A percentile compares a stretch with the other conserved stretches of the same genome.
phyloP scores from a whole-genome alignment of 2,329 filamentous ascomycete genomes.

The Monilinia fructicola region DNA sequence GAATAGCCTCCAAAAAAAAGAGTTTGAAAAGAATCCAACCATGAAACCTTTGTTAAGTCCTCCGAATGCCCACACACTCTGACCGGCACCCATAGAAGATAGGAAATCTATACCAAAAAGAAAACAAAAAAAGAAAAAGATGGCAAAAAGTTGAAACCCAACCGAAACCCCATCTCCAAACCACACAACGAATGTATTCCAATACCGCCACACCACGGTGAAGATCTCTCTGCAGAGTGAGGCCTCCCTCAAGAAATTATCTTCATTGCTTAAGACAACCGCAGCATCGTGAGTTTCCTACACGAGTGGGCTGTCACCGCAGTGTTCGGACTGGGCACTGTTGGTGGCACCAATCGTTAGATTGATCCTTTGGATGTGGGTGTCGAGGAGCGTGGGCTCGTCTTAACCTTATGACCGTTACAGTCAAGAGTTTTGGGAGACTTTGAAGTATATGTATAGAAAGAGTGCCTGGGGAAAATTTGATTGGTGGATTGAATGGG shows the following conservation, averaged over 20 bases:
- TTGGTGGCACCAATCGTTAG: slow-evolving; percentile 38
- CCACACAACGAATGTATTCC: slow-evolving; percentile 64
- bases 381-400: slow-evolving; percentile 8
- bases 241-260: slow-evolving; percentile 66
- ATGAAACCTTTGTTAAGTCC: no score
- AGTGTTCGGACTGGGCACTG: slow-evolving; percentile 67
- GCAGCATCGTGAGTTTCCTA: slow-evolving; percentile 66
- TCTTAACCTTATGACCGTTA: slow-evolving; percentile 21
- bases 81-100: no score
- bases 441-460: accelerated
- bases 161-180: slow-evolving; percentile 48
- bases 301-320: slow-evolving; percentile 66
- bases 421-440: accelerated
- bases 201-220: slow-evolving; percentile 67
- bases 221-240: slow-evolving; percentile 72
- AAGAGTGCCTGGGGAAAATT: accelerated
- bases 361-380: background rate
- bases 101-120: no score
- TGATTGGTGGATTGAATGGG: background rate
- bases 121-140: no score
- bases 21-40: no score
- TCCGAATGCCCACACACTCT: no score
- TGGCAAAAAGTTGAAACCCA: slow-evolving; percentile 35
- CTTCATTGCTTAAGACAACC: slow-evolving; percentile 66
- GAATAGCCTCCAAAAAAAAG: no score